A percentile compares a stretch with the other conserved stretches of the same genome.
These are phyloP conservation scores for Rhododendron ovatum DNA, from an alignment of 148 eudicot species.

Conservation along the genomic window DNA sequence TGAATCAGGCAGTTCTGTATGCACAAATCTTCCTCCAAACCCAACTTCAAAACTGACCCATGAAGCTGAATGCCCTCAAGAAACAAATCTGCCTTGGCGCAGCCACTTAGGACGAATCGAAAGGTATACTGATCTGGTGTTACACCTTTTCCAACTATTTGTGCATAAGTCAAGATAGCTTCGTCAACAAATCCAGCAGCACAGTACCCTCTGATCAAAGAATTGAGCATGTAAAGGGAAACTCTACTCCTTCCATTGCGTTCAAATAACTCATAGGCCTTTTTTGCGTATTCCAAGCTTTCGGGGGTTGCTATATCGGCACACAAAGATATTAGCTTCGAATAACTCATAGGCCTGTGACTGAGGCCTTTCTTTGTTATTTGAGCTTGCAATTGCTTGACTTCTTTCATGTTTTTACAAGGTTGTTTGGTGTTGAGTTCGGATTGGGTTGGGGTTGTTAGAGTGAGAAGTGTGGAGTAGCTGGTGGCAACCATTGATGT, in stretches of 20 bases:
- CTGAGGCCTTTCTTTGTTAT: slow-evolving; percentile 22
- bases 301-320: slow-evolving; percentile 26
- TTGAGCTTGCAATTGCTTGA: slow-evolving; percentile 34
- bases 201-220: slow-evolving; percentile 33
- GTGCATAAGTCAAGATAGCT: slow-evolving; percentile 20
- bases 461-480: too few relatives aligned
- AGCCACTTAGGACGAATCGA: slow-evolving; percentile 28
- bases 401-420: slow-evolving; percentile 24
- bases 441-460: too few relatives aligned
- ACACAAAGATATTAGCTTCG: slow-evolving; percentile 16
- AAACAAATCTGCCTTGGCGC: slow-evolving; percentile 19
- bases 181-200: slow-evolving; percentile 13
- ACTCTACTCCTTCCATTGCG: too few relatives aligned
- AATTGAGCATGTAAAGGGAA: slow-evolving; percentile 24
- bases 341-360: too few relatives aligned
- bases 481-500: not conserved
- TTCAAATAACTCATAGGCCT: slow-evolving; percentile 19
- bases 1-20: slow-evolving; percentile 26
- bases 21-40: not conserved
- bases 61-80: slow-evolving; percentile 31
- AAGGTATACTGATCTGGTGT: slow-evolving; percentile 29
- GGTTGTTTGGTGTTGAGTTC: not conserved
- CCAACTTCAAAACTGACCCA: slow-evolving; percentile 25
- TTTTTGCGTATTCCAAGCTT: slow-evolving; percentile 29
- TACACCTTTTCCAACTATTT: slow-evolving; percentile 14